Base-by-base conservation (phyloP, 495 filamentous ascomycete species). In the Penicillium silybi region DNA sequence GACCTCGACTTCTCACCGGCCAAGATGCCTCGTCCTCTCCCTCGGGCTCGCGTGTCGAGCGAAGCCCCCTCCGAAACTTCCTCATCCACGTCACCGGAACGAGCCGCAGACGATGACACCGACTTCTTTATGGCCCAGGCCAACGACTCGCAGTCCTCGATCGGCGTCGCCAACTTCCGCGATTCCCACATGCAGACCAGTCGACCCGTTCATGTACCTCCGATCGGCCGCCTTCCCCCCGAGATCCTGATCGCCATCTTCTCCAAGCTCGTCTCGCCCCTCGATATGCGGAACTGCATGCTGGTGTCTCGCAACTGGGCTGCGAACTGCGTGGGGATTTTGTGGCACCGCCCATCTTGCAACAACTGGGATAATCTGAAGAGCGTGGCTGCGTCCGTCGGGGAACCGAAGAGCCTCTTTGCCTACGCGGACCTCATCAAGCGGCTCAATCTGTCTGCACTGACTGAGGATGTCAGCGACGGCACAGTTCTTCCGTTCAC, bases 161-260 rank as follows among this genome's bases (percentile, higher is more conserved):
- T 96, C 35, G 90, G 88, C 27, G 83, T 90, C 9, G 81, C 83
- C 20, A 89, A 85, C 34, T 75, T 88, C 47, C 81, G 87, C 54
- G 89, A 92, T 49, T 84, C 89, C 67, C 68, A 67, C 25, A 61
- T 61, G 52, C 80, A 85, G 52, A 77, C 80, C 59, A 84, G 84
- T 57, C 61, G 69, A 19, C 81, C 81, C 55, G 61, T 77, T 6
- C 65, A 71, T 35, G 57, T 82, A 16, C 84, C 89, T 17, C 91
- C 92, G 38, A 85, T 97, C 55, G 83, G 87, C 44, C 81, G 85
- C 40, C 80, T 99, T 25, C 95, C 95, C 11, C 89, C 90, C 57
- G 95, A 99, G 75, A 85, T 99, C 41, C 80, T 97, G 46, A 97
- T 99, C 56, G 80, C 84, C 63, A 87, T 96, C 48, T 97, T 99